Evolutionary conservation across 257 asterid species (phyloP), one percentile per base, ranked within the genome.

Genomic region (Buddleja alternifolia): DNA sequence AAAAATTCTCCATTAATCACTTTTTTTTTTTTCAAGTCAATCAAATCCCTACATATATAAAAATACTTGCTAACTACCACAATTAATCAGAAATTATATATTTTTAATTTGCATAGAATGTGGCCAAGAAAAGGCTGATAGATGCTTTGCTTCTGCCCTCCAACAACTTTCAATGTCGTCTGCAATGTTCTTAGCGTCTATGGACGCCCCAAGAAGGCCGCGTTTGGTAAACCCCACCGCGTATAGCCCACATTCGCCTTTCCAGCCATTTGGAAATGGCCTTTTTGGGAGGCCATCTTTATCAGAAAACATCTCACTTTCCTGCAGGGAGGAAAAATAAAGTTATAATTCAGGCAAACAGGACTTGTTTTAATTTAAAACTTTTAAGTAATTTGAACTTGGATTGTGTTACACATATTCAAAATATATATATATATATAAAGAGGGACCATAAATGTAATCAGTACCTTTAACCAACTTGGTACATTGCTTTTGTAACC

Each of bases 211-310:
- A 19, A 93, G 96, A 74, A 93, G 88, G 50, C 98, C 98, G 73
- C 98, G 97, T 74, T 93, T 93, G 58, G 97, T 93, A 85, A 93
- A 93, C 79, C 98, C 98, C 74, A 90, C 98, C 1, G 97, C 91
- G 65, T 93, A 90, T 25, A 93, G 80, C 75, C 98, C 98, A 46
- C 82, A 44, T 54, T 90, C 84, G 1, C 98, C 98, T 80, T 93
- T 93, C 98, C 98, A 90, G 39, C 98, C 96, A 78, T 93, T 83
- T 10, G 98, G 98, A 82, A 90, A 93, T 75, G 97, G 80, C 75
- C 80, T 83, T 80, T 80, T 90, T 32, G 97, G 98, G 81, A 92
- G 85, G 25, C 98, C 98, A 81, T 92, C 95, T 69, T 81, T 83
- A 78, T 80, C 83, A n/a, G 90, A 80, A 68, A 92, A 92, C 98